Evolutionary conservation across 495 filamentous ascomycete species (phyloP), one percentile per base, ranked within the genome.

Genomic region (Eremomyces bilateralis): DNA sequence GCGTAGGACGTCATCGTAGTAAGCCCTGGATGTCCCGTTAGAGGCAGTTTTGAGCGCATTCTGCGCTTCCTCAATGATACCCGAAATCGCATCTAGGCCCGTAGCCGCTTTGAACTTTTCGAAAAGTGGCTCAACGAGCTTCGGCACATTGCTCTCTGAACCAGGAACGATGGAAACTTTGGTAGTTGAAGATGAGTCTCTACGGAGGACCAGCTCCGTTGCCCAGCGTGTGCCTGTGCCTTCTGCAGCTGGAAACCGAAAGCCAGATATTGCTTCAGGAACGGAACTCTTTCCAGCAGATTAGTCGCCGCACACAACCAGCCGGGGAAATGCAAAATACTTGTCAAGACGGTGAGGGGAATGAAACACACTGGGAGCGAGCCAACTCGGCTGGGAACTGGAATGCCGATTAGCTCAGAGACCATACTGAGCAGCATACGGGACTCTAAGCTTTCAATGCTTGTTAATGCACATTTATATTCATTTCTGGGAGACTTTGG

Each of bases 151-250:
- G 6, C 13, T 13, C 24, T 27, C 24, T 13, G 13, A 27, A 13
- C 24, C 13, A 8, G 6, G 6, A 13, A 27, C 24, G 24, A 27
- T 27, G 24, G 8, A 8, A 13, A 13, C 6, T 13, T 27, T 27
- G 24, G 13, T 8, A 8, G 24, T 27, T 8, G 8, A 8, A 13
- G 48, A 39, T 0, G 21, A 16, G 22, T 54, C 49, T 4, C 64
- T 61, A 20, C 61, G 63, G 34, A 57, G 64, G 1, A 57, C 61
- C 34, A 73, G 73, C 44, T 73, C 60, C 0, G 67, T 73, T 2
- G 63, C 65, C 37, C 63, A 67, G 0, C 68, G 54, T 0, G 71
- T 75, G 43, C 60, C 63, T 0, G 62, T 25, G 1, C 49, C 51
- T 38, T 49, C 47, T 20, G 56, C 35, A 6, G 45, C 38, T 15